Conservation (phyloP, 495 filamentous ascomycete genomes). For the Neurospora tetrasperma region DNA sequence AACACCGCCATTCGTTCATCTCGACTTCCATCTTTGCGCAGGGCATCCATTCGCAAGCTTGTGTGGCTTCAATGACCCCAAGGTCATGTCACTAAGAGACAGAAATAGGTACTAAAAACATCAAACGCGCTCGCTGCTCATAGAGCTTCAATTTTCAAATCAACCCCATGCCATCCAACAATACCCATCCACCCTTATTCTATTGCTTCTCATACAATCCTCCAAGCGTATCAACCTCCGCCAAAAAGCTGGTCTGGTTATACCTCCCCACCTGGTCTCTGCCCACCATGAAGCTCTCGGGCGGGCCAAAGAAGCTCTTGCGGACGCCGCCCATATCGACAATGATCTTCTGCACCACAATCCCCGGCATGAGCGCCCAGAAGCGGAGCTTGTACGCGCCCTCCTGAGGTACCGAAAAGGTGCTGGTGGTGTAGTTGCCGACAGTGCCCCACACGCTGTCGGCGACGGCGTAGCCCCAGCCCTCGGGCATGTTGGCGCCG, state of each 20-base stretch:
- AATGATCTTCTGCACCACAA: conserved; percentile 61
- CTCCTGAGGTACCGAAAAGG: conserved; percentile 32
- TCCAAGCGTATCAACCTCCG: conserved; percentile 16
- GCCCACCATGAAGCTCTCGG: conserved; percentile 50
- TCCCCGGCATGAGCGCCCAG: conserved; percentile 51
- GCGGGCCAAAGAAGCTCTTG: conserved; percentile 56
- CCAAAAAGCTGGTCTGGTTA: conserved; percentile 32
- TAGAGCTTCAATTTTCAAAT: too few species aligned
- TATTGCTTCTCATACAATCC: neutral
- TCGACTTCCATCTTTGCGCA: too few species aligned
- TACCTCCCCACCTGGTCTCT: conserved; percentile 30
- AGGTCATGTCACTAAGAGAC: too few species aligned
- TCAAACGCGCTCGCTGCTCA: too few species aligned
- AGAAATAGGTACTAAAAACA: too few species aligned
- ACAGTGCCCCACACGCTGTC: conserved; percentile 47
- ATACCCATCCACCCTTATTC: neutral
- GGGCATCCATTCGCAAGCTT: too few species aligned
- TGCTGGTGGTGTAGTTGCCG: conserved; percentile 43
- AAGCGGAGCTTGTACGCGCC: conserved; percentile 51
- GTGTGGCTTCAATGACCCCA: too few species aligned
- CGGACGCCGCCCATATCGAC: conserved; percentile 59
- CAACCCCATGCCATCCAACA: neutral
- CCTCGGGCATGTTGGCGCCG: conserved; percentile 39
- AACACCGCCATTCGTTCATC: too few species aligned
- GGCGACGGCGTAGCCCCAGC: conserved; percentile 47